Percentiles rank a stretch among this genome's conserved stretches.
These are phyloP conservation scores for Ascosphaera aggregata DNA, from an alignment of 2,329 filamentous ascomycete genomes.

Conservation along the genomic window DNA sequence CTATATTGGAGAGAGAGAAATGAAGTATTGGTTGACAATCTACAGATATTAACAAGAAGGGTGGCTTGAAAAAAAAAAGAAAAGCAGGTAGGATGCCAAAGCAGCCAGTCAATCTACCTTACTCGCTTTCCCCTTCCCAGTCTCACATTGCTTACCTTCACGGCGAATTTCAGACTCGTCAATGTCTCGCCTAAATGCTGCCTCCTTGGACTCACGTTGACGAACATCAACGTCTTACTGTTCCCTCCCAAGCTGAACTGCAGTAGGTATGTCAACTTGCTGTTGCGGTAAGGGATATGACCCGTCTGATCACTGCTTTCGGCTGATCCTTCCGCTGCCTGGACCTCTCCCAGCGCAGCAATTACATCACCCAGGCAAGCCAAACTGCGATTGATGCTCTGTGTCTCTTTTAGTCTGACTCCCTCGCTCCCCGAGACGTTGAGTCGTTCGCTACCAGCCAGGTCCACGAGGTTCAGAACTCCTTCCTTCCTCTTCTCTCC, in stretches of 20 bases:
- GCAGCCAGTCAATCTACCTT: not conserved
- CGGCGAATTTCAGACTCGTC: slow-evolving; percentile 87
- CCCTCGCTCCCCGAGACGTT: slow-evolving; percentile 74
- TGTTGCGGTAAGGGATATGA: slow-evolving; percentile 88
- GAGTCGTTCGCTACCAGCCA: slow-evolving; percentile 78
- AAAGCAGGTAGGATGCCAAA: no score
- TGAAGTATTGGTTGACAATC: no score
- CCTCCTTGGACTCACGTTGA: slow-evolving; percentile 88
- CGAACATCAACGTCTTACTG: slow-evolving; percentile 96
- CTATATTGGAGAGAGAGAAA: no score
- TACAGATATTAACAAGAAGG: no score
- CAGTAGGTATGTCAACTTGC: slow-evolving; percentile 83
- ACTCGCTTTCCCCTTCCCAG: slow-evolving; percentile 2
- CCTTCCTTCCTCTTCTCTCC: slow-evolving; percentile 62
- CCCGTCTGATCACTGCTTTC: slow-evolving; percentile 21
- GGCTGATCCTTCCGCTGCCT: slow-evolving; percentile 26
- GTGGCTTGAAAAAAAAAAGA: no score
- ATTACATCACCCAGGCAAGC: slow-evolving; percentile 89
- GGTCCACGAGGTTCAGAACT: slow-evolving; percentile 82
- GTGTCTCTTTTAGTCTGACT: slow-evolving; percentile 74
- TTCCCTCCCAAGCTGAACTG: slow-evolving; percentile 91
- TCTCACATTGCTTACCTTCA: slow-evolving; percentile 37
- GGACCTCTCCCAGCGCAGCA: slow-evolving; percentile 66
- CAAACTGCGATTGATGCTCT: slow-evolving; percentile 91
- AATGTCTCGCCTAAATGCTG: slow-evolving; percentile 80